Conservation (phyloP, 495 filamentous ascomycete species). For the Xylaria castorea region DNA sequence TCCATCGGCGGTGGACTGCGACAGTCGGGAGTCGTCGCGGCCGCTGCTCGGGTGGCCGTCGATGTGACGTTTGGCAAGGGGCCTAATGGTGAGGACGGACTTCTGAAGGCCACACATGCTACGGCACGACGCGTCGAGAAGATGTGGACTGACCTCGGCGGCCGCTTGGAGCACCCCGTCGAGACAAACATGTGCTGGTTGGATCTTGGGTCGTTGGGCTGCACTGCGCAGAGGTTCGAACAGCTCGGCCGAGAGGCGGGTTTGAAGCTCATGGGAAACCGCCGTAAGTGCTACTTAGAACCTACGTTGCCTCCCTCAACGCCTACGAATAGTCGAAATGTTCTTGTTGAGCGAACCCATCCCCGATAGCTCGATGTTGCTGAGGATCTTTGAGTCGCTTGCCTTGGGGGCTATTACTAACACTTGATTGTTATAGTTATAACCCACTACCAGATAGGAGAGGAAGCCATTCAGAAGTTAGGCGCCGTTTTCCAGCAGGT, state of each 20-base stretch:
- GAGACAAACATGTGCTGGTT: conserved; percentile 95
- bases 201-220: conserved; percentile 63
- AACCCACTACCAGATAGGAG: conserved; percentile 68
- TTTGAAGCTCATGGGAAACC: conserved; percentile 55
- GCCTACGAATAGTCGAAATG: not conserved
- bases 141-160: conserved; percentile 66
- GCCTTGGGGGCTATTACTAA: not conserved
- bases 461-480: conserved; percentile 57
- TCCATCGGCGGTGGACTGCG: conserved; percentile 77
- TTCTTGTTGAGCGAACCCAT: not conserved
- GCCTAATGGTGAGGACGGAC: conserved; percentile 63
- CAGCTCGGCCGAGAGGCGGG: conserved; percentile 57
- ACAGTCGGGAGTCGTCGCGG: conserved; percentile 69
- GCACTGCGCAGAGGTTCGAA: conserved; percentile 52
- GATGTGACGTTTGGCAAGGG: conserved; percentile 70
- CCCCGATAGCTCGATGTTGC: not conserved
- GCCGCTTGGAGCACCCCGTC: conserved; percentile 59
- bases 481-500: conserved; percentile 53
- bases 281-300: conserved; percentile 37
- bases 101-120: conserved; percentile 64
- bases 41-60: conserved; percentile 64
- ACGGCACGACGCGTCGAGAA: conserved; percentile 68
- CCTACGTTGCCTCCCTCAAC: not conserved
- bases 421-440: conserved; percentile 46
- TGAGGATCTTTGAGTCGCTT: not conserved